Percentiles rank a stretch among this genome's conserved stretches.
These are phyloP conservation scores for Arthroderma uncinatum DNA, from an alignment of 2,329 filamentous ascomycete species.

Conservation along the genomic window DNA sequence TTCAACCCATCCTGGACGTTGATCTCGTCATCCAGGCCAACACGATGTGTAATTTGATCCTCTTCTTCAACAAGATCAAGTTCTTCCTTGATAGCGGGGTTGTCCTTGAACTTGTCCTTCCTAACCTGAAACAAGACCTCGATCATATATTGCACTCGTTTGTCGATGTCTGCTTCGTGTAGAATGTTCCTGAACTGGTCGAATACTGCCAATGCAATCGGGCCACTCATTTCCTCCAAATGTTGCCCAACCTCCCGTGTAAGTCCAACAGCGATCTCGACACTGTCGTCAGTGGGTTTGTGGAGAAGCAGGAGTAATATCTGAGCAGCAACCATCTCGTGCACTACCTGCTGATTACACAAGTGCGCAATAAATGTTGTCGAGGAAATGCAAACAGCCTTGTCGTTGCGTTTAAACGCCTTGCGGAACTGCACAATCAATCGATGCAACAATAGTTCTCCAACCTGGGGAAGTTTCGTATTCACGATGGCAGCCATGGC, in stretches of 20 bases:
- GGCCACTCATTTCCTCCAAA: conserved; percentile 84
- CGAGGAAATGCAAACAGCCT: conserved; percentile 83
- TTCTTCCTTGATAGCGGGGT: conserved; percentile 81
- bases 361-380: conserved; percentile 93
- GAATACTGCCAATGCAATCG: conserved; percentile 81
- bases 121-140: conserved; percentile 94
- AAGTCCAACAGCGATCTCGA: conserved; percentile 91
- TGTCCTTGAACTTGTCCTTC: conserved; percentile 94
- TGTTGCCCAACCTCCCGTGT: conserved; percentile 90
- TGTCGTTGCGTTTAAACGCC: conserved; percentile 91
- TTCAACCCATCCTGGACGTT: conserved; percentile 81
- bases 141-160: conserved; percentile 98
- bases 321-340: conserved; percentile 87
- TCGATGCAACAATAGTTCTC: conserved; percentile 75
- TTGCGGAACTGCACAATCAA: conserved; percentile 89
- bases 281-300: conserved; percentile 93
- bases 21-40: conserved; percentile 71
- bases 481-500: conserved; percentile 95
- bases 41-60: conserved; percentile 87
- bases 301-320: conserved; percentile 84
- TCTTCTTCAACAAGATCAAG: conserved; percentile 94
- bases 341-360: conserved; percentile 89
- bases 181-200: conserved; percentile 92
- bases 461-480: conserved; percentile 89
- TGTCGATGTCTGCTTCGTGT: conserved; percentile 94